A percentile compares a stretch with the other conserved stretches of the same genome.
These are phyloP conservation scores for Pseudoneurospora amorphoporcata DNA, from an alignment of 495 filamentous ascomycete genomes.

Conservation along the genomic window DNA sequence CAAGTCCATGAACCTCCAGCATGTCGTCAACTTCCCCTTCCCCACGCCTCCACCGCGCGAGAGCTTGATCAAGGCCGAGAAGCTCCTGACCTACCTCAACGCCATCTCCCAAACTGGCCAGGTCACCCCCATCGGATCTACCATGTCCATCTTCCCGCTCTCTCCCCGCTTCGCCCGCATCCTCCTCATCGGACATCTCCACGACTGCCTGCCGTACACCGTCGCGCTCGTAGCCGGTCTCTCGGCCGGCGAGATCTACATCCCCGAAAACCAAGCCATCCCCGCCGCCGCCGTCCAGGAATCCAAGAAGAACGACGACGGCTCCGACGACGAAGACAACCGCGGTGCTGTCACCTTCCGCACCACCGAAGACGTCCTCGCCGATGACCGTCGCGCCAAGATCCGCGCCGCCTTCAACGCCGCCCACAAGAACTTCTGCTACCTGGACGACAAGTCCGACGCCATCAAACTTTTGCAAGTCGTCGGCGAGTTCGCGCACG, in stretches of 20 bases:
- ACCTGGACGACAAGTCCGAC: conserved; percentile 73
- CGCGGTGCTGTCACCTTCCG: conserved; percentile 27
- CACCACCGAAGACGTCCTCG: conserved; percentile 55
- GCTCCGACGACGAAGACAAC: conserved; percentile 7
- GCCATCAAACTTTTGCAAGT: conserved; percentile 85
- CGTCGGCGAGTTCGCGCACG: conserved; percentile 70
- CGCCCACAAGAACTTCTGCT: conserved; percentile 68
- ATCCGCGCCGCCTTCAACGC: conserved; percentile 60
- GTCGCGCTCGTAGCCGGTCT: conserved; percentile 82
- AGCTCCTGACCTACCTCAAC: conserved; percentile 63
- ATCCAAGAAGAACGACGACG: conserved; percentile 12
- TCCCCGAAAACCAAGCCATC: conserved; percentile 72
- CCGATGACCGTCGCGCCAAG: conserved; percentile 55
- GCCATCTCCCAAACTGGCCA: conserved; percentile 58
- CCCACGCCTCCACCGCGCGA: conserved; percentile 79
- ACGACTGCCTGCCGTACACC: conserved; percentile 74
- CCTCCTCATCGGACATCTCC: conserved; percentile 73
- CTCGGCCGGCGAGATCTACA: conserved; percentile 78
- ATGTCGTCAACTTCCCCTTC: conserved; percentile 94
- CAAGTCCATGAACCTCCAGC: conserved; percentile 87
- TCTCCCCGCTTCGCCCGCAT: conserved; percentile 87
- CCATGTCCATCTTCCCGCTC: conserved; percentile 80
- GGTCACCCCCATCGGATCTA: conserved; percentile 63
- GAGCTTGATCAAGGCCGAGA: conserved; percentile 77
- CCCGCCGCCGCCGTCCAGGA: conserved; percentile 29